These are phyloP conservation scores for Amniculicola lignicola DNA, from an alignment of 495 filamentous ascomycete genomes.

Conservation along the genomic window DNA sequence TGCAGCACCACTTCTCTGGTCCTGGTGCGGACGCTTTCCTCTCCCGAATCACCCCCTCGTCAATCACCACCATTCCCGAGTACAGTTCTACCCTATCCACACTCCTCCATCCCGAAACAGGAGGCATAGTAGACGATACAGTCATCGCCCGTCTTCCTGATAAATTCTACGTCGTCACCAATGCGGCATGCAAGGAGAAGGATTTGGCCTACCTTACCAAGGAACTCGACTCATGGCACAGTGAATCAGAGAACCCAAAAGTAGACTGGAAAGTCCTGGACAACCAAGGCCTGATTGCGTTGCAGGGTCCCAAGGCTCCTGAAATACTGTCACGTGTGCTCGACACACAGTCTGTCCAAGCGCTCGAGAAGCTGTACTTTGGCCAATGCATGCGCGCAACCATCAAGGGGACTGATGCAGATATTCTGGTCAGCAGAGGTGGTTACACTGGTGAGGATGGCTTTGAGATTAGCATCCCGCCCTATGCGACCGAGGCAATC, in stretches of 20 bases:
- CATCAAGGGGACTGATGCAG: conserved; percentile 46
- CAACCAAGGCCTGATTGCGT: conserved; percentile 67
- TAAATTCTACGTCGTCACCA: conserved; percentile 91
- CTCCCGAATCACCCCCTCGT: conserved; percentile 73
- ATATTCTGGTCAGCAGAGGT: conserved; percentile 74
- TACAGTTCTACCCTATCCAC: conserved; percentile 73
- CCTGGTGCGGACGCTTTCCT: conserved; percentile 75
- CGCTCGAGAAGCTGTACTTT: conserved; percentile 73
- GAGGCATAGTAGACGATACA: conserved; percentile 90
- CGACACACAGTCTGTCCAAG: conserved; percentile 44
- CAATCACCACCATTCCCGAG: conserved; percentile 52
- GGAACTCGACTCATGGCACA: conserved; percentile 57
- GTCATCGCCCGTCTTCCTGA: conserved; percentile 73
- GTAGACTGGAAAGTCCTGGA: conserved; percentile 70
- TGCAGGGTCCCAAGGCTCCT: conserved; percentile 79
- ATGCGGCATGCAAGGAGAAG: conserved; percentile 87
- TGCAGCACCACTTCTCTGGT: conserved; percentile 70
- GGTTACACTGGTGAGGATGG: conserved; percentile 98
- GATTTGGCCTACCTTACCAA: conserved; percentile 69
- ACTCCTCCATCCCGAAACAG: conserved; percentile 72
- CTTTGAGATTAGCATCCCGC: conserved; percentile 87
- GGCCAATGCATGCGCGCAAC: conserved; percentile 63
- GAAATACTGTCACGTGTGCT: conserved; percentile 54
- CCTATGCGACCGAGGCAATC: conserved; percentile 53
- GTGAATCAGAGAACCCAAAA: conserved; percentile 42